phyloP scores from a whole-genome alignment of 805 yeast genomes.

The Candida railenensis region DNA sequence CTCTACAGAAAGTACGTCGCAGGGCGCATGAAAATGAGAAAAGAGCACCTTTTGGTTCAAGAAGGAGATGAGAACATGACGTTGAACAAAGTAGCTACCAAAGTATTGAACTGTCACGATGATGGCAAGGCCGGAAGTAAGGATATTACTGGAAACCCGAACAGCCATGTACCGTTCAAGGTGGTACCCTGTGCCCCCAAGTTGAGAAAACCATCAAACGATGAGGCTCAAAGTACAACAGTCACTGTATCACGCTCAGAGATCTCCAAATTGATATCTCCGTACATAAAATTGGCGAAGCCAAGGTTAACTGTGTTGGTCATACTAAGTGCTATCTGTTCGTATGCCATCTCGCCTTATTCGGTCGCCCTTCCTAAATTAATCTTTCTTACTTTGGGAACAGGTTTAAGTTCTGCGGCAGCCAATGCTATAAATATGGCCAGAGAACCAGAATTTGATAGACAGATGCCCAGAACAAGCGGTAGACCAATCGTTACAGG shows the following conservation, averaged over 20 bases:
- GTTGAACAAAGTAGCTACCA: slow-evolving; percentile 36
- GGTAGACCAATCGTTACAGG: slow-evolving; percentile 91
- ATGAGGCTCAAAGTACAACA: slow-evolving; percentile 15
- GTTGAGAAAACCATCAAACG: neutral
- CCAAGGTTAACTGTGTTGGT: slow-evolving; percentile 87
- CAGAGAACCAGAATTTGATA: slow-evolving; percentile 88
- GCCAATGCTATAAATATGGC: slow-evolving; percentile 98
- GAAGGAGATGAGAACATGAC: no score
- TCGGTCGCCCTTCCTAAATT: slow-evolving; percentile 73
- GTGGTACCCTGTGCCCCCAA: slow-evolving; percentile 35
- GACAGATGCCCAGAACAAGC: slow-evolving; percentile 82
- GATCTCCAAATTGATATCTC: slow-evolving; percentile 45
- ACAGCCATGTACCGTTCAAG: slow-evolving; percentile 52
- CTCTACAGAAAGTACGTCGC: slow-evolving; percentile 10
- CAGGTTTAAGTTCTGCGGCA: slow-evolving; percentile 84
- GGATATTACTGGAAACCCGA: slow-evolving; percentile 34
- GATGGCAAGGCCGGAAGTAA: slow-evolving; percentile 9
- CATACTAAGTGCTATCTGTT: slow-evolving; percentile 87
- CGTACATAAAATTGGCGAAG: slow-evolving; percentile 81
- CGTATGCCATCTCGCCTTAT: slow-evolving; percentile 88
- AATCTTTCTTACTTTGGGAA: slow-evolving; percentile 75
- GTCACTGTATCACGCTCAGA: slow-evolving; percentile 7
- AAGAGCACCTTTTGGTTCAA: neutral
- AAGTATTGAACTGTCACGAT: slow-evolving; percentile 46
- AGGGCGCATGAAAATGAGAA: slow-evolving; percentile 2